Base-by-base conservation (phyloP, 2,329 filamentous ascomycete genomes). In the Biscogniauxia marginata region DNA sequence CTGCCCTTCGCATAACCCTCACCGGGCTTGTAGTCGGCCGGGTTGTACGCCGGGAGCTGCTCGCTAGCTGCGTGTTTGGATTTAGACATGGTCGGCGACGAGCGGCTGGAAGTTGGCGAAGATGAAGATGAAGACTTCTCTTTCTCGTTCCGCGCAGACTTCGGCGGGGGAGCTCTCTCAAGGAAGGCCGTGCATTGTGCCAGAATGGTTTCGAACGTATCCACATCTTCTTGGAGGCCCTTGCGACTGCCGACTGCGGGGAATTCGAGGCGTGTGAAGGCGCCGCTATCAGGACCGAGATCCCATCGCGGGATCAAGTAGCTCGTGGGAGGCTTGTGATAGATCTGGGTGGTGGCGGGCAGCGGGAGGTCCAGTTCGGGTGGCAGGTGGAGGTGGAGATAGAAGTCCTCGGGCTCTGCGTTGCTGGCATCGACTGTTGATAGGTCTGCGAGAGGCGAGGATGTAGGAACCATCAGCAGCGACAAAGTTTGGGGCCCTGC, bases 171-270 rank as follows among this genome's bases (percentile, higher is more conserved):
- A 8, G 90, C 88, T 46, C 92, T 86, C 73, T 98, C 93, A 4
- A 96, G 83, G 72, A 99, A 98, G 1, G 93, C 91, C 2, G 93
- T 98, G 74, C 93, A 98, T 75, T 98, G 92, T n/a, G 93, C 93
- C 50, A 98, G 81, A 62, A 98, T 98, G 3, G 93, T 97, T 78
- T 98, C 93, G 68, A 97, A 98, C 0, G 93, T 98, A 70, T 97
- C 92, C 45, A 96, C 81, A 71, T 97, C 93, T 71, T 98, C 93
- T 72, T 97, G 92, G 1, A 90, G 84, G 22, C 90, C 88, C 30
- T 83, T 79, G 30, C 90, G 86, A 58, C 80, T 85, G 19, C 90
- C 90, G 21, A 89, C 77, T 2, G 81, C 72, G 0, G 93, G 93
- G 64, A 99, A 98, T 71, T 97, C 89, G 69, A 99, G 91, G 54